Base-by-base conservation (phyloP, 1,139 yeast genomes). In the Geotrichum australiense region DNA sequence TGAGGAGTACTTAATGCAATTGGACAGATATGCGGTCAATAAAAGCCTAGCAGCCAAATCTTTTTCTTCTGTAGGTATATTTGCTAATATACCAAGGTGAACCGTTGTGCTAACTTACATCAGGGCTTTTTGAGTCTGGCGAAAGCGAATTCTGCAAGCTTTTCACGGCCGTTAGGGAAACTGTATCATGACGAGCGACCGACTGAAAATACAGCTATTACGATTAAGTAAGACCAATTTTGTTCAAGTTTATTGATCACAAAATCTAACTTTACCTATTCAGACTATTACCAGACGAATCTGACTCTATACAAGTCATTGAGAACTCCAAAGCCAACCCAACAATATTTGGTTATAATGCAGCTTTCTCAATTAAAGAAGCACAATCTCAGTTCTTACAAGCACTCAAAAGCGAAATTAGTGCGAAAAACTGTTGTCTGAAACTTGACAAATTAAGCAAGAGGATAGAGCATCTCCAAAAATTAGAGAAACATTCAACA, bases 81-180 rank as follows among this genome's bases (percentile, higher is more conserved):
- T 4, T 25, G 6, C 8, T 27, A 14, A 23, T 6, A 32, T 7
- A 16, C n/a, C 26, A 5, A 16, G 12, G 20, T 6, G 28, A 22
- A 20, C 6, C 11, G 28, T 29, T 14, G 15, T 36, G 33, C 39
- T 36, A 27, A 36, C 26, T 6, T 5, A n/a, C 30, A 5, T 5
- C 15, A 41, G 45, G 45, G 41, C 11, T 41, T 26, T 28, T 14
- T 41, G 30, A 35, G 37, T 27, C 22, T 41, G 25, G 45, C 38
- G n/a, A 41, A 41, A 28, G 45, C 41, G 12, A 41, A 41, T 18
- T 25, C 41, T 3, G 16, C 38, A 15, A 27, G 41, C 10, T 36
- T 37, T 36, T 36, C 38, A 5, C 21, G 38, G 23, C 24, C 41
- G 3, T 28, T 25, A 22, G 36, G 27, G 24, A 27, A 15, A 12